Percentiles rank a stretch among this genome's conserved stretches.
These are phyloP conservation scores for Lipomyces yarrowii DNA, from an alignment of 1,139 yeast species.

Conservation along the genomic window DNA sequence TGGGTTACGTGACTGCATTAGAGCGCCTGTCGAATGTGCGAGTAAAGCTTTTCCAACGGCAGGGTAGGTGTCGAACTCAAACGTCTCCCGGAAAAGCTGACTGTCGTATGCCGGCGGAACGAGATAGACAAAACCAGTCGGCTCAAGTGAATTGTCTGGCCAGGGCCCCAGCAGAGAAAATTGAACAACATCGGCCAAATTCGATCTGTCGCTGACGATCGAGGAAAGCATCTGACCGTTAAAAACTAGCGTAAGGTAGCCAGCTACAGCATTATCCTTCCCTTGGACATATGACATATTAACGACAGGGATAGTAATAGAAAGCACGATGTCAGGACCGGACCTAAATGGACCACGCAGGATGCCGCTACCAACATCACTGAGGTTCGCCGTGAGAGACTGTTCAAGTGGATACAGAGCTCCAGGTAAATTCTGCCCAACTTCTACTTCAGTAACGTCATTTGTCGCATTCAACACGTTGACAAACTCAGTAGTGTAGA, in stretches of 20 bases:
- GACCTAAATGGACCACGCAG: conserved; percentile 41
- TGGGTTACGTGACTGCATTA: conserved; percentile 51
- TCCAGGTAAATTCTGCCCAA: conserved; percentile 30
- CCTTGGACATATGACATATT: conserved; percentile 17
- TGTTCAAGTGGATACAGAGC: conserved; percentile 57
- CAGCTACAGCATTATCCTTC: conserved; percentile 54
- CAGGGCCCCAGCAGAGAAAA: conserved; percentile 42
- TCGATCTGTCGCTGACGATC: conserved; percentile 55
- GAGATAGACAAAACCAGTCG: conserved; percentile 36
- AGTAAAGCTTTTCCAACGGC: conserved; percentile 50
- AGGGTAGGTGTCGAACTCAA: conserved; percentile 36
- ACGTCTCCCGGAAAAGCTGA: conserved; percentile 30
- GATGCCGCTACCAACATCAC: conserved; percentile 44
- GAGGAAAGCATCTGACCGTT: conserved; percentile 56
- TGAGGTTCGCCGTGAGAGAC: conserved; percentile 50
- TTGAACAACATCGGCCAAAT: conserved; percentile 46
- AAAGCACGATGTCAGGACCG: conserved; percentile 47
- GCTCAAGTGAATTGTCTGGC: conserved; percentile 28
- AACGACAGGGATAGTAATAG: conserved; percentile 67
- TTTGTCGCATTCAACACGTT: conserved; percentile 47
- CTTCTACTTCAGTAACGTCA: conserved; percentile 43
- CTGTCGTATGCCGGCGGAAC: conserved; percentile 40
- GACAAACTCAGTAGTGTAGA: conserved; percentile 61
- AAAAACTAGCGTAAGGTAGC: conserved; percentile 70
- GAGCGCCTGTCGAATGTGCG: conserved; percentile 52